phyloP scores from a whole-genome alignment of 2,329 filamentous ascomycete genomes.

The Paraphaeosphaeria minitans region DNA sequence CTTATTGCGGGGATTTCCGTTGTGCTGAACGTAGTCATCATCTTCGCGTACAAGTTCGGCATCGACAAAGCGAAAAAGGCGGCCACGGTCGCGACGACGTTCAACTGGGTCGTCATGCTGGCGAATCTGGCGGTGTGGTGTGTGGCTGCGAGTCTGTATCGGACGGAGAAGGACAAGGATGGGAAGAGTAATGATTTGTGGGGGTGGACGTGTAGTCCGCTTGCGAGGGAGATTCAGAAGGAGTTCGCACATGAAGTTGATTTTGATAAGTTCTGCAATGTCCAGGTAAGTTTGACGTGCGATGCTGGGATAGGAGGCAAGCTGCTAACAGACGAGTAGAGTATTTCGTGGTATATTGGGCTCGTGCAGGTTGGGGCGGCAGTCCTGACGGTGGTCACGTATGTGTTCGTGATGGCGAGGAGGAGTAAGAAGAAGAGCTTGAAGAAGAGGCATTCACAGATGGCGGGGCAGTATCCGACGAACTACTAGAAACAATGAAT shows the following conservation, averaged over 20 bases:
- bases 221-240: slow-evolving; percentile 44
- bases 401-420: slow-evolving; percentile 36
- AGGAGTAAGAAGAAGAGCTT: slow-evolving; percentile 38
- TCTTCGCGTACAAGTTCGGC: slow-evolving; percentile 42
- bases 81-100: slow-evolving; percentile 32
- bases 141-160: slow-evolving; percentile 42
- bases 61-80: slow-evolving; percentile 42
- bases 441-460: slow-evolving; percentile 17
- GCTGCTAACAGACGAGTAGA: slow-evolving; percentile 27
- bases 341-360: slow-evolving; percentile 43
- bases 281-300: slow-evolving; percentile 36
- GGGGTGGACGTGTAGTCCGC: slow-evolving; percentile 49
- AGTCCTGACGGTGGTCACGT: slow-evolving; percentile 37
- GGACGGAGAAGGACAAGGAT: slow-evolving; percentile 41
- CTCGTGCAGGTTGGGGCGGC: slow-evolving; percentile 40
- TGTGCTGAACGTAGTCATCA: slow-evolving; percentile 41
- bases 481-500: slow-evolving; percentile 6
- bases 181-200: slow-evolving; percentile 48
- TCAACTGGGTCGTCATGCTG: slow-evolving; percentile 35
- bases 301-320: not conserved
- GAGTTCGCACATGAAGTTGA: slow-evolving; percentile 44
- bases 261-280: slow-evolving; percentile 43
- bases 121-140: slow-evolving; percentile 47
- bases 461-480: slow-evolving; percentile 14
- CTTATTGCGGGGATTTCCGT: slow-evolving; percentile 36